Evolutionary conservation across 805 yeast species (phyloP).

Genomic region (Zygosaccharomyces siamensis): DNA sequence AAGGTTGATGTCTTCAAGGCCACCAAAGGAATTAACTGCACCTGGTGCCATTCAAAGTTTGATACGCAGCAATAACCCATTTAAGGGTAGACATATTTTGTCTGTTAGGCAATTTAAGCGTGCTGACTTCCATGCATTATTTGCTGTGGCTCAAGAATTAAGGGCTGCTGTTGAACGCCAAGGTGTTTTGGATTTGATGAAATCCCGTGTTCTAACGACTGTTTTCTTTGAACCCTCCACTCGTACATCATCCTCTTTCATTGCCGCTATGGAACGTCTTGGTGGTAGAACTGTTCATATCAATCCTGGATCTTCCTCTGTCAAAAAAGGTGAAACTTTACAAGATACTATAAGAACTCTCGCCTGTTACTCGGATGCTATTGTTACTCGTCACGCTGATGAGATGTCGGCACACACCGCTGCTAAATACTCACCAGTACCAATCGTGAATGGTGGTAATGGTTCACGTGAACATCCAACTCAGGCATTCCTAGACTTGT

Average conservation of each 20-base stretch:
- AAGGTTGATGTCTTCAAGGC: conserved; percentile 61
- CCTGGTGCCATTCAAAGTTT: conserved; percentile 74
- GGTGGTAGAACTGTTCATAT: conserved; percentile 96
- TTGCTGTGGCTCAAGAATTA: conserved; percentile 97
- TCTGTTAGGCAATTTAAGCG: conserved; percentile 86
- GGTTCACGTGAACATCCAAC: conserved; percentile 98
- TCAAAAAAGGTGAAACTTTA: conserved; percentile 95
- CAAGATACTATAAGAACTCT: conserved; percentile 94
- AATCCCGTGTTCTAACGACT: conserved; percentile 88
- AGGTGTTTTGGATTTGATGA: conserved; percentile 86
- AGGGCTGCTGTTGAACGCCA: conserved; percentile 93
- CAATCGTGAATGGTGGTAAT: conserved; percentile 96
- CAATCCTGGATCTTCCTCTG: conserved; percentile 82
- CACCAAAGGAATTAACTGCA: conserved; percentile 66
- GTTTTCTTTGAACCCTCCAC: conserved; percentile 98
- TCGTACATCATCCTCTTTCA: conserved; percentile 92
- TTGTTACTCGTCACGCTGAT: conserved; percentile 93
- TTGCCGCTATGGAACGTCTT: conserved; percentile 98
- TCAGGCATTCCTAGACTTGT: conserved; percentile 94
- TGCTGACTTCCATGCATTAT: conserved; percentile 84
- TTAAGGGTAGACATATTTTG: conserved; percentile 79
- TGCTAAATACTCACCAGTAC: conserved; percentile 94
- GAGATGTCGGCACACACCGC: conserved; percentile 91
- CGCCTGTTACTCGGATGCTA: conserved; percentile 94
- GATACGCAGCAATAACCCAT: conserved; percentile 81